phyloP scores from a whole-genome alignment of 106 monocot species.

The Apostasia ramifera region DNA sequence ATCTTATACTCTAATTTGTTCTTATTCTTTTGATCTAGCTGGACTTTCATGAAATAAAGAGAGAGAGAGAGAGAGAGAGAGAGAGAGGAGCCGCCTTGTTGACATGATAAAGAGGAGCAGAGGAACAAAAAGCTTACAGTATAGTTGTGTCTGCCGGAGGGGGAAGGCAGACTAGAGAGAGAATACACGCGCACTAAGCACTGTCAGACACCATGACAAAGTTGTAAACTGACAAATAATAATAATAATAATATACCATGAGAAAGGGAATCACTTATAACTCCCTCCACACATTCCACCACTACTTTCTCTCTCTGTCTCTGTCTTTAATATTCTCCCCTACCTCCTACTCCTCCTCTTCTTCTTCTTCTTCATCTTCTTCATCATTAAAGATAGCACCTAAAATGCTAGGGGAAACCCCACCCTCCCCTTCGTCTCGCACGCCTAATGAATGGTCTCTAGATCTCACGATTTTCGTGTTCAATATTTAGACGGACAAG shows the following conservation, averaged over 20 bases:
- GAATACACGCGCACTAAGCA: conserved; percentile 41
- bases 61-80: background rate
- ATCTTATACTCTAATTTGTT: too few species aligned
- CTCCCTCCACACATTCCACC: background rate
- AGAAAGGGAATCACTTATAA: too few species aligned
- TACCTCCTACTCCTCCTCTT: background rate
- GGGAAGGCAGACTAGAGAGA: conserved; percentile 19
- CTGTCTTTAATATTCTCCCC: too few species aligned
- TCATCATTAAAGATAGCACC: background rate
- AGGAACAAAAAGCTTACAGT: conserved; percentile 31
- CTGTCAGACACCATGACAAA: conserved; percentile 24
- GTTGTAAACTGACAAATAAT: background rate
- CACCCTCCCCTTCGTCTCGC: background rate
- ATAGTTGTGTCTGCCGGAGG: conserved; percentile 20
- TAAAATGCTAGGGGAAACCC: background rate
- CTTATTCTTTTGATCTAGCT: too few species aligned
- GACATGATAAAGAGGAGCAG: conserved; percentile 35
- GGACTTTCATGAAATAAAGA: too few species aligned
- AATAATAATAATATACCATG: too few species aligned
- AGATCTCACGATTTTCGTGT: background rate
- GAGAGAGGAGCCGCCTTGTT: conserved; percentile 17
- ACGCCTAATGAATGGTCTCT: too few species aligned
- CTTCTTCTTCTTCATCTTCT: background rate
- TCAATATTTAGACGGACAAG: conserved; percentile 68
- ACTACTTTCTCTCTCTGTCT: too few species aligned